phyloP scores from a whole-genome alignment of 164 flowering plant species.

The Kalanchoe fedtschenkoi region DNA sequence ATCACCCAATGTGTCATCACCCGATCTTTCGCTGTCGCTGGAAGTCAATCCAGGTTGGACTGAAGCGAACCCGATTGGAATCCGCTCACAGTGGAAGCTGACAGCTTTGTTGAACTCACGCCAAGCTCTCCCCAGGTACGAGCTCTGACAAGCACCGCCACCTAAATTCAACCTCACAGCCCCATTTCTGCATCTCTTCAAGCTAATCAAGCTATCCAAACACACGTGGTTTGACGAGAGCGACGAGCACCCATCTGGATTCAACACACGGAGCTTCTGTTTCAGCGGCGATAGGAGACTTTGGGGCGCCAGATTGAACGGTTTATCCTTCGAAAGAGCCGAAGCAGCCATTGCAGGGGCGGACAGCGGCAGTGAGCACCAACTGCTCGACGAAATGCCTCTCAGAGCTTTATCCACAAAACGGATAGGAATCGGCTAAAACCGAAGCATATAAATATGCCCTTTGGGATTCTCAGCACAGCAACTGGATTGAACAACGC shows the following conservation, averaged over 20 bases:
- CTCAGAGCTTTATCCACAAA: background rate
- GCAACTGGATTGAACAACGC: slow-evolving; percentile 6
- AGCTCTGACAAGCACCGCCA: slow-evolving; percentile 16
- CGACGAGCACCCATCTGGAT: background rate
- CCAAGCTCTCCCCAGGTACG: slow-evolving; percentile 25
- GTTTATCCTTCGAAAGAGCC: background rate
- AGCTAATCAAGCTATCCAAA: background rate
- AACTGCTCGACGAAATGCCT: slow-evolving; percentile 2
- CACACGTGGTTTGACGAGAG: background rate
- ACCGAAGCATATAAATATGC: background rate
- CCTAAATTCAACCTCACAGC: slow-evolving; percentile 21
- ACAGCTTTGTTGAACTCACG: slow-evolving; percentile 54
- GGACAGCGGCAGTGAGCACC: background rate
- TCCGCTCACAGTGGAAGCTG: slow-evolving; percentile 54
- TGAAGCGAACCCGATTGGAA: slow-evolving; percentile 74
- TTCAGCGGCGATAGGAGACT: background rate
- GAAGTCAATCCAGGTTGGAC: slow-evolving; percentile 13
- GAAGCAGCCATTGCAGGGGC: background rate
- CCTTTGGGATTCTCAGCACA: slow-evolving; percentile 1
- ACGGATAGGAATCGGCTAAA: background rate
- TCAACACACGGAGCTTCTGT: background rate
- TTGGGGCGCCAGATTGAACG: background rate
- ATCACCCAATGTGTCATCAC: slow-evolving; percentile 33
- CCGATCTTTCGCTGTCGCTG: slow-evolving; percentile 17
- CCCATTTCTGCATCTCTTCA: background rate